phyloP scores from a whole-genome alignment of 192 early-diverging fungal species.

The Jimgerdemannia flammicorona region DNA sequence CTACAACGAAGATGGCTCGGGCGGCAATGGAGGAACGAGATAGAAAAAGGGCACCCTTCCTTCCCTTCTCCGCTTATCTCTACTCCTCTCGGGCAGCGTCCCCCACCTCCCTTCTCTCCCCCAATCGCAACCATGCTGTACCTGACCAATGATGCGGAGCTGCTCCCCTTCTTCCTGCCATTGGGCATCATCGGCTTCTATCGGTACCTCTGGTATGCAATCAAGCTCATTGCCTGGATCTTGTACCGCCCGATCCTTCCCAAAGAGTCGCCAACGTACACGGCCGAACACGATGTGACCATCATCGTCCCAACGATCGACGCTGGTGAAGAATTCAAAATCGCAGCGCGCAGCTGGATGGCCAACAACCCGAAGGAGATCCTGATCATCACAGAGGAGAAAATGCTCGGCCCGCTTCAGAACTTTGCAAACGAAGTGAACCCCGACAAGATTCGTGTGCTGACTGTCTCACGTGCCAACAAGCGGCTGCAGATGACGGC shows the following conservation, averaged over 20 bases:
- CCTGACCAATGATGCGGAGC: constrained; percentile 53
- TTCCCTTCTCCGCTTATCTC: not conserved
- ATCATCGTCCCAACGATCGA: constrained; percentile 76
- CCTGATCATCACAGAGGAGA: constrained; percentile 56
- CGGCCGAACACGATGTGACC: constrained; percentile 56
- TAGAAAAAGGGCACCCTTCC: not conserved
- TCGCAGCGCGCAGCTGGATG: constrained; percentile 62
- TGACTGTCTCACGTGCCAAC: constrained; percentile 43
- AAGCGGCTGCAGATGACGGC: constrained; percentile 58
- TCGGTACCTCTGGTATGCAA: constrained; percentile 66
- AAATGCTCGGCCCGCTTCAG: constrained; percentile 35
- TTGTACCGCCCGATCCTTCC: constrained; percentile 61
- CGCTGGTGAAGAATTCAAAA: constrained; percentile 69
- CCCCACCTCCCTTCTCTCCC: no score
- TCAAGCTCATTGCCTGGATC: constrained; percentile 59
- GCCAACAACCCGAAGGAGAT: constrained; percentile 61
- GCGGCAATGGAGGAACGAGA: not conserved
- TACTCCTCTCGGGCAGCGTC: not conserved
- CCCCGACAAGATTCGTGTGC: constrained; percentile 36
- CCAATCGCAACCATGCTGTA: constrained; percentile 49
- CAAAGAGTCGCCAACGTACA: constrained; percentile 51
- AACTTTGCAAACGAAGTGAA: constrained; percentile 43
- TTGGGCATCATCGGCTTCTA: constrained; percentile 71
- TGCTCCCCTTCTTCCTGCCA: constrained; percentile 65
- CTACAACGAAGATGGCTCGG: not conserved